phyloP scores from a whole-genome alignment of 495 filamentous ascomycete genomes.

The Tetracladium setigerum region DNA sequence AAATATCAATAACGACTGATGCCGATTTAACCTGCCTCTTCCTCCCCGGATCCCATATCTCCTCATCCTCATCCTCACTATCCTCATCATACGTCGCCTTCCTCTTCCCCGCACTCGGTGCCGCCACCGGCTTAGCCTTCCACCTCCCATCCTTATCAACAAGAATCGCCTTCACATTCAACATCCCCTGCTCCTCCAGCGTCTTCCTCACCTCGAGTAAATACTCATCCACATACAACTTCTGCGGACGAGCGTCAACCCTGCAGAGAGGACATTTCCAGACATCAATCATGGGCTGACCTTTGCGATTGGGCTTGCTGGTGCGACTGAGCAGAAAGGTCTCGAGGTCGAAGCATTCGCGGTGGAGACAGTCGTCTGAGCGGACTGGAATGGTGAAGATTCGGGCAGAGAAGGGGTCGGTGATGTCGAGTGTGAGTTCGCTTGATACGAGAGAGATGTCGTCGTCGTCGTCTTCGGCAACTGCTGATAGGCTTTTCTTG shows the following conservation, averaged over 20 bases:
- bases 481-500: conserved; percentile 34
- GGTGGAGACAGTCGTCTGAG: conserved; percentile 50
- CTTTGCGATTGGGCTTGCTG: conserved; percentile 32
- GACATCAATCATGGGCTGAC: conserved; percentile 54
- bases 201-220: conserved; percentile 48
- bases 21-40: neutral
- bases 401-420: conserved; percentile 64
- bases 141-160: conserved; percentile 53
- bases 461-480: conserved; percentile 32
- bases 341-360: conserved; percentile 84
- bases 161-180: conserved; percentile 48
- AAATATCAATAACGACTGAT: neutral
- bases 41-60: neutral
- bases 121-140: conserved; percentile 27
- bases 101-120: neutral
- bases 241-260: conserved; percentile 63
- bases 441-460: conserved; percentile 58
- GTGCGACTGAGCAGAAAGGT: conserved; percentile 63
- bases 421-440: conserved; percentile 60
- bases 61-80: conserved; percentile 14
- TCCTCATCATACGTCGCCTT: conserved; percentile 11
- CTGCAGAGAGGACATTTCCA: conserved; percentile 82
- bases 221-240: conserved; percentile 62
- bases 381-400: conserved; percentile 69
- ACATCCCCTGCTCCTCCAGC: conserved; percentile 32